Base-by-base conservation (phyloP, 192 early-diverging fungal species). In the Linnemannia hyalina region DNA sequence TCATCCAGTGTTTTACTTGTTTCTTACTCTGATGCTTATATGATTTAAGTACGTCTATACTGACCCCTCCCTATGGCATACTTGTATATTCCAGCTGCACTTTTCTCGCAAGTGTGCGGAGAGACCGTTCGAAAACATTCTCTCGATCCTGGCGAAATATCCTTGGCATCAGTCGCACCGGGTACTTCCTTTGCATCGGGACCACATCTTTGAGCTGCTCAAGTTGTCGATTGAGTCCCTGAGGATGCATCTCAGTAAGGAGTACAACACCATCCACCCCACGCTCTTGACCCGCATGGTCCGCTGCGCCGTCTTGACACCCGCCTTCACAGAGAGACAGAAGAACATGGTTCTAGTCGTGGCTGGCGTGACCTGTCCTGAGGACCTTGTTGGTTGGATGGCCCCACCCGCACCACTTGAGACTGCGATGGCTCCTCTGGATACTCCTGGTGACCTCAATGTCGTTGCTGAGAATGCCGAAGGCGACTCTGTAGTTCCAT, bases 101-200 rank as follows among this genome's bases (percentile, higher is more conserved):
- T 96, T 94, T 76, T 93, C 94, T 52, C 89, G 95, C 74, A 94
- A 94, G 65, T 95, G 94, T 76, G 93, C 94, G 2, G 93, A 94
- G 75, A 83, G 95, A 15, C 95, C 95, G 22, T 96, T 95, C 87
- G 94, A 96, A 57, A 95, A 93, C 75, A 93, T 96, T n/a, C 91
- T 94, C 36, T 93, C 93, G 1, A 91, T 95, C 46, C 29, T 96
- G 38, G 76, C 85, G 44, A 96, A 96, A 77, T 91, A 95, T 38
- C 95, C 96, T 18, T 96, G 95, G 95, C 92, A 96, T 73, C 88
- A 92, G 65, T 83, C 92, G 0, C 76, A 94, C 57, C 74, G 89
- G 10, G 89, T 96, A 35, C 80, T 90, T 0, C 93, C 91, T 3
- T 74, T 94, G 18, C 96, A 96, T 74, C 88, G 95, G 18, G 95